A percentile compares a stretch with the other conserved stretches of the same genome.
Evolutionary conservation across 352 stramenopile species (phyloP).

Genomic region (Phytophthora ramorum): DNA sequence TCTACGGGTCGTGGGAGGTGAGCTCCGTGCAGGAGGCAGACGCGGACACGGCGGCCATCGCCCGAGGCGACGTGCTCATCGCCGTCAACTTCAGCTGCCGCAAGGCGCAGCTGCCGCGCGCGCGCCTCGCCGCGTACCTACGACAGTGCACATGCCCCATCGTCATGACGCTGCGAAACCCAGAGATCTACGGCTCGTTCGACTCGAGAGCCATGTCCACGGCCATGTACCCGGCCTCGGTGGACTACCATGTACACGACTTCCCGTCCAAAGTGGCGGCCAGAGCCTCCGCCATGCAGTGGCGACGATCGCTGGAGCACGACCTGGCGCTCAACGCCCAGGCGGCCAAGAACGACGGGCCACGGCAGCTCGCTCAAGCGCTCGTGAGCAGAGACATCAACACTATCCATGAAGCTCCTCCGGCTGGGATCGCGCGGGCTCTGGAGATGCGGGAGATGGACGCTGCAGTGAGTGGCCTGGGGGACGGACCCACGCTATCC

Average conservation of each 20-base stretch:
- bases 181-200: slow-evolving; percentile 61
- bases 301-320: slow-evolving; percentile 64
- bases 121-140: slow-evolving; percentile 53
- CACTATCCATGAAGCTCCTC: slow-evolving; percentile 13
- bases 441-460: slow-evolving; percentile 29
- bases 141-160: slow-evolving; percentile 56
- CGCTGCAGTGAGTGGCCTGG: slow-evolving; percentile 25
- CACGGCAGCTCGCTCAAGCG: slow-evolving; percentile 34
- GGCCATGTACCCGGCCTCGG: slow-evolving; percentile 76
- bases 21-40: slow-evolving; percentile 47
- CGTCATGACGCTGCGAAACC: slow-evolving; percentile 72
- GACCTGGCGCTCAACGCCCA: slow-evolving; percentile 56
- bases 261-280: slow-evolving; percentile 49
- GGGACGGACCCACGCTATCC: slow-evolving; percentile 28
- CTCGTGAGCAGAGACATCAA: slow-evolving; percentile 32
- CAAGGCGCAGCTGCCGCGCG: slow-evolving; percentile 56
- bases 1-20: slow-evolving; percentile 84
- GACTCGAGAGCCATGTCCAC: slow-evolving; percentile 72
- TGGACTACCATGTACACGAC: slow-evolving; percentile 54
- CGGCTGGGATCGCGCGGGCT: slow-evolving; percentile 22
- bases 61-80: slow-evolving; percentile 67
- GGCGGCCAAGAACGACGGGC: slow-evolving; percentile 19
- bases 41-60: slow-evolving; percentile 28
- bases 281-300: slow-evolving; percentile 71
- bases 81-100: slow-evolving; percentile 65